Conservation (phyloP, 106 monocot genomes). For the Dendrobium chrysotoxum region DNA sequence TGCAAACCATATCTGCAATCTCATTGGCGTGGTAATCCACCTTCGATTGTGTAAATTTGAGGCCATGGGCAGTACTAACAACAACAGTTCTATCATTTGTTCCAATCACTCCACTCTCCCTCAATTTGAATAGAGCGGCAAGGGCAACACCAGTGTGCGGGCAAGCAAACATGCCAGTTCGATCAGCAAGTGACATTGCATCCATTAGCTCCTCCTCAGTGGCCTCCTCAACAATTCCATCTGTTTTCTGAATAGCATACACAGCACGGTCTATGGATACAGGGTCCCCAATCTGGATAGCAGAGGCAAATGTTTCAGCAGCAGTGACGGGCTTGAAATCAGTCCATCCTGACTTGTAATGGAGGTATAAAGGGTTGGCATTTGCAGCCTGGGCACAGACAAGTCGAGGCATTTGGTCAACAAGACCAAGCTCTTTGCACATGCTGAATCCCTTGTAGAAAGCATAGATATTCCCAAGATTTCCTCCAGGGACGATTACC, state of each 20-base stretch:
- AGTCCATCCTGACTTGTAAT: constrained; percentile 74
- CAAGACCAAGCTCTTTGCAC: constrained; percentile 84
- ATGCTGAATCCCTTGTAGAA: constrained; percentile 94
- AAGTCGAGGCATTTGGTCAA: constrained; percentile 66
- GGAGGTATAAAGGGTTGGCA: constrained; percentile 79
- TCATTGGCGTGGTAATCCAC: constrained; percentile 64
- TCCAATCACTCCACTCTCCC: constrained; percentile 57
- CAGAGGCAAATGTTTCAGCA: constrained; percentile 67
- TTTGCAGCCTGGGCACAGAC: constrained; percentile 93
- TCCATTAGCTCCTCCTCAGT: constrained; percentile 97
- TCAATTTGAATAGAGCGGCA: constrained; percentile 72
- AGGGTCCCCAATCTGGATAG: constrained; percentile 93
- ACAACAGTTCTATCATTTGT: constrained; percentile 69
- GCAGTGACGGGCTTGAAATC: constrained; percentile 66
- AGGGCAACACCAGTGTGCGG: constrained; percentile 94
- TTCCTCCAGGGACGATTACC: constrained; percentile 92
- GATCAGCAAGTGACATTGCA: constrained; percentile 77
- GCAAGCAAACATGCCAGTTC: constrained; percentile 89
- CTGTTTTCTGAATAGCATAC: constrained; percentile 42
- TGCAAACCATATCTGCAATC: constrained; percentile 59
- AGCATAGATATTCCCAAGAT: constrained; percentile 92
- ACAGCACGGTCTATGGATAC: constrained; percentile 89
- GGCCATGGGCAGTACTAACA: constrained; percentile 89
- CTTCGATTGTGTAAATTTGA: constrained; percentile 91
- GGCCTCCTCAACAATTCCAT: constrained; percentile 94